Conservation (phyloP, 1,284 basidiomycete species). For the Trichosporon asahii region DNA sequence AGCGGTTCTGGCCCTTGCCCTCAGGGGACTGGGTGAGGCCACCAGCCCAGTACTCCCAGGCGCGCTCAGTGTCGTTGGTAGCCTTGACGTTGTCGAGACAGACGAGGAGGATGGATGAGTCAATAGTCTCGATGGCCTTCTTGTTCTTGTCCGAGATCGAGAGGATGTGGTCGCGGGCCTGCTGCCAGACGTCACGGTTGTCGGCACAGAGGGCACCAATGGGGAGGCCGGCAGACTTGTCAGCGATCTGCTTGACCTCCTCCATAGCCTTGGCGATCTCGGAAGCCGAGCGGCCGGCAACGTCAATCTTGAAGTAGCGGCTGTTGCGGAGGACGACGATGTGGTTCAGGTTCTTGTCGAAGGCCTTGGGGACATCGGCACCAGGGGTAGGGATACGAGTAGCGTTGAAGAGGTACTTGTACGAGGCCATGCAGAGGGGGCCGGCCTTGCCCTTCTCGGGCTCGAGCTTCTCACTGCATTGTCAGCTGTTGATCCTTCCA, state of each 20-base stretch:
- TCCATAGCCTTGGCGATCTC: conserved; percentile 82
- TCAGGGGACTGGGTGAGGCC: conserved; percentile 52
- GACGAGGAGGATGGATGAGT: conserved; percentile 83
- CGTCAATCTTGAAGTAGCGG: conserved; percentile 77
- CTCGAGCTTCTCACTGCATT: conserved; percentile 69
- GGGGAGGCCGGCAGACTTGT: conserved; percentile 58
- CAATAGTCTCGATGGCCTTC: conserved; percentile 69
- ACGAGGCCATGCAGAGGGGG: conserved; percentile 91
- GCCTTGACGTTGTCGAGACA: conserved; percentile 65
- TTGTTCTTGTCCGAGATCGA: conserved; percentile 65
- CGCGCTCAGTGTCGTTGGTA: conserved; percentile 62
- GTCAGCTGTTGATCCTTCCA: background rate
- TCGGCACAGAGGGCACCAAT: conserved; percentile 83
- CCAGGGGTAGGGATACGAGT: conserved; percentile 79
- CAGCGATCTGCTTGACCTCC: conserved; percentile 68
- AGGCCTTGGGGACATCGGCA: conserved; percentile 79
- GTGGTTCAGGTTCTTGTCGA: conserved; percentile 70
- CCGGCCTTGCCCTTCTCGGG: conserved; percentile 81
- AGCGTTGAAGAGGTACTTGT: conserved; percentile 94
- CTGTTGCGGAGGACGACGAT: conserved; percentile 89
- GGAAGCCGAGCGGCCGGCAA: conserved; percentile 61
- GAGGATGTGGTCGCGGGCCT: conserved; percentile 68
- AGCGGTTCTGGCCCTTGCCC: conserved; percentile 72
- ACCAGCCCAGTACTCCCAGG: conserved; percentile 85
- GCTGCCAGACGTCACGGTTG: conserved; percentile 86